Base-by-base conservation (phyloP, 768 basidiomycete genomes). In the Boletus reticuloceps region DNA sequence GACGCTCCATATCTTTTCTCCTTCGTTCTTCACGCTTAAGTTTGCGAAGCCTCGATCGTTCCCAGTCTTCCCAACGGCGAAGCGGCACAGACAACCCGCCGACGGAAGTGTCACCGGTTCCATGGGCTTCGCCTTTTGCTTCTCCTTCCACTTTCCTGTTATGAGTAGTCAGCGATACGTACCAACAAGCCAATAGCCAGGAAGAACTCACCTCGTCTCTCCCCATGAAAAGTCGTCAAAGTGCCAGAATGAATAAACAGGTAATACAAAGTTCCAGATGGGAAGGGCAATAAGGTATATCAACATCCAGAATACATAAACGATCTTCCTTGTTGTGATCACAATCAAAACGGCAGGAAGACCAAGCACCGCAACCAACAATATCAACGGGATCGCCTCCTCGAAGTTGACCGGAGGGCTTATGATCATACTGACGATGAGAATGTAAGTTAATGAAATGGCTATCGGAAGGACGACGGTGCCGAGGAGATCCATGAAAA, bases 141-240 rank as follows among this genome's bases (percentile, higher is more conserved):
- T 98, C 97, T 19, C 97, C 97, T 70, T 89, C 93, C 5, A 99
- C 96, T 76, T 94, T 94, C 71, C 96, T 97, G 71, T 51, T 41
- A 27, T 27, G 29, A 22, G 31, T 55, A 42, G 52, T 69, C 47
- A 69, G 58, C 27, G 40, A 17, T 32, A 31, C 14, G 31, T 27
- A 31, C 42, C 27, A 19, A 44, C 16, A 55, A 47, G 12, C 1
- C 3, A 22, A 16, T 6, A 13, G 42, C 20, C 22, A 8, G 55
- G 42, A 46, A 41, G 6, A 36, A 73, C 85, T 51, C 65, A 92
- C 92, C 95, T 86, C 19, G 97, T 99, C 74, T 98, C 94, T 64
- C 97, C 97, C 97, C 97, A 99, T 29, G 93, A 94, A 74, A 99
- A 98, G 73, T 99, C 97, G 60, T 98, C 96, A 71, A 99, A 98